Conservation (phyloP, 176 grass and related monocot species). For the Typha latifolia region DNA sequence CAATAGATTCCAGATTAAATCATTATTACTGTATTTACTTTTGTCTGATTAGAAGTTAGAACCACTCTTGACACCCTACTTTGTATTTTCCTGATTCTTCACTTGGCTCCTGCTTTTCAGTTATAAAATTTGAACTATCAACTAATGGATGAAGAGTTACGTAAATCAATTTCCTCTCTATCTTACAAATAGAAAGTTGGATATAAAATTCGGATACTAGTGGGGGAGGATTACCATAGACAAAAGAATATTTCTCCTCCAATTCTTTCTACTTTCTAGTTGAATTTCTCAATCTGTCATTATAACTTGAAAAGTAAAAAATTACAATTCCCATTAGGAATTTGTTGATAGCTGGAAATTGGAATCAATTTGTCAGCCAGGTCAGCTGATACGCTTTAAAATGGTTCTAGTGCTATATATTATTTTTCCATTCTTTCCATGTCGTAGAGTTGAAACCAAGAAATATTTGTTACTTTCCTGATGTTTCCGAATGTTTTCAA, state of each 20-base stretch:
- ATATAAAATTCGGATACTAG: slow-evolving; percentile 8
- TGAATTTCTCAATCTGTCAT: slow-evolving; percentile 6
- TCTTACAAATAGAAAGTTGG: slow-evolving; percentile 3
- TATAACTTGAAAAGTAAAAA: slow-evolving; percentile 15
- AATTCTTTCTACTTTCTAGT: slow-evolving; percentile 10
- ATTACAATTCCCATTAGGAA: slow-evolving; percentile 16
- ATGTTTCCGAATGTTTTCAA: slow-evolving; percentile 22
- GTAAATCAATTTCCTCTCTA: too few relatives aligned
- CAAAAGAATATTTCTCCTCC: neutral
- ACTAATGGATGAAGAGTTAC: too few relatives aligned
- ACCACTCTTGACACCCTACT: too few relatives aligned
- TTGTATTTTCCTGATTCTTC: too few relatives aligned
- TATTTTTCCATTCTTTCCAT: neutral
- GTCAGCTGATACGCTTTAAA: neutral
- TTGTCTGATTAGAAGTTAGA: too few relatives aligned
- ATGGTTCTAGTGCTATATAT: neutral
- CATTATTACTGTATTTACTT: too few relatives aligned
- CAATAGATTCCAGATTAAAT: too few relatives aligned
- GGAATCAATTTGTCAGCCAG: too few relatives aligned
- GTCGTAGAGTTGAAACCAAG: slow-evolving; percentile 4
- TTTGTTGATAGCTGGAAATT: neutral
- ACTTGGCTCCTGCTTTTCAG: too few relatives aligned
- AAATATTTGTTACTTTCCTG: slow-evolving; percentile 1
- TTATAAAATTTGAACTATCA: too few relatives aligned
- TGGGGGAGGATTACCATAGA: slow-evolving; percentile 3